Conservation (phyloP, 139 green algal species). For the Spirogloea muscicola region DNA sequence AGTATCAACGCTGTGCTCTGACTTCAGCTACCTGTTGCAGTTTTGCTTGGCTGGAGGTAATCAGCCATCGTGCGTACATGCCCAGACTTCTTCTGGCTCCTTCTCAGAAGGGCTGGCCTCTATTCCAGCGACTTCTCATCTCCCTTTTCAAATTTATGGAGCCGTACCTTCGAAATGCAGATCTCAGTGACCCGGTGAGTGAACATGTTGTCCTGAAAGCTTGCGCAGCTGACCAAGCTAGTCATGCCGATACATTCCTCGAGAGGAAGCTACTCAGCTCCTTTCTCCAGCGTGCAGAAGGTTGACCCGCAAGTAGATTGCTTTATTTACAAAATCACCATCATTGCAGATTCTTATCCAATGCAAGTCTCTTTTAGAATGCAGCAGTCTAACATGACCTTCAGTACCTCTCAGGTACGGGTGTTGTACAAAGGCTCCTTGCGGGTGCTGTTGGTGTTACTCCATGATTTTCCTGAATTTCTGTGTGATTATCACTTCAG, state of each 20-base stretch:
- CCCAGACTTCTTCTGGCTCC: slow-evolving; percentile 76
- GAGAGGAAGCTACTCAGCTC: too few species aligned
- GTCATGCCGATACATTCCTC: too few species aligned
- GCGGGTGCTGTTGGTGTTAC: slow-evolving; percentile 93
- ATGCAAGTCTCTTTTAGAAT: too few species aligned
- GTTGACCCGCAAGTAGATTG: too few species aligned
- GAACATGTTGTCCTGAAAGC: too few species aligned
- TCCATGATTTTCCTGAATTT: slow-evolving; percentile 99
- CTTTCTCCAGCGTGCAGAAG: too few species aligned
- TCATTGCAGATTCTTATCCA: too few species aligned
- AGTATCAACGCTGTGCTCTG: slow-evolving; percentile 1
- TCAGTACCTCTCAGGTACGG: slow-evolving; percentile 53
- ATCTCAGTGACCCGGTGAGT: slow-evolving; percentile 64
- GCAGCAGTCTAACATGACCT: too few species aligned
- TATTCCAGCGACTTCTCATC: slow-evolving; percentile 69
- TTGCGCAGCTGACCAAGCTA: too few species aligned
- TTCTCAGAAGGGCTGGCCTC: slow-evolving; percentile 61
- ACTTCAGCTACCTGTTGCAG: slow-evolving; percentile 26
- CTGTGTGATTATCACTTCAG: slow-evolving; percentile 94
- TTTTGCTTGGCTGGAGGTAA: slow-evolving; percentile 90
- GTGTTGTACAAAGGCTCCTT: slow-evolving; percentile 93
- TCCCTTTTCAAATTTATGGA: slow-evolving; percentile 91
- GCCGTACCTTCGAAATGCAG: slow-evolving; percentile 84
- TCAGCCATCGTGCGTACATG: slow-evolving; percentile 87
- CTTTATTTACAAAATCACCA: too few species aligned